phyloP scores from a whole-genome alignment of 352 stramenopile species.

The Globisporangium spiculum region DNA sequence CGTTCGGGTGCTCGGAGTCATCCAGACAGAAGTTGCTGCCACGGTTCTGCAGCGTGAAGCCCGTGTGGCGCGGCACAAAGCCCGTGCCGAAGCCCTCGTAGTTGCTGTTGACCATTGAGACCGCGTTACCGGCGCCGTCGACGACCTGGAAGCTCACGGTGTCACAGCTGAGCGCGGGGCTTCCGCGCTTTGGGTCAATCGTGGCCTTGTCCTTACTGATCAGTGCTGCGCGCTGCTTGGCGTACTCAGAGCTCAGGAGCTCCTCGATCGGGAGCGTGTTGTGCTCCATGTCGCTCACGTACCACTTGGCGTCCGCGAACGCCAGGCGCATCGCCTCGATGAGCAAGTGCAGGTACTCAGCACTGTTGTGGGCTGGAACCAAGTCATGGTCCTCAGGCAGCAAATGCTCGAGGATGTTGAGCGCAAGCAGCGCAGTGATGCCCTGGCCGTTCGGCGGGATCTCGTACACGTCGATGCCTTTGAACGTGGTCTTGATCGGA shows the following conservation, averaged over 20 bases:
- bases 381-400: conserved; percentile 29
- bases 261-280: conserved; percentile 53
- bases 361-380: conserved; percentile 44
- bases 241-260: conserved; percentile 82
- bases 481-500: conserved; percentile 89
- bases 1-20: conserved; percentile 89
- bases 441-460: conserved; percentile 95
- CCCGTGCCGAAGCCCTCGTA: conserved; percentile 96
- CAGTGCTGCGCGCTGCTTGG: conserved; percentile 42
- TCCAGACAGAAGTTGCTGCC: conserved; percentile 93
- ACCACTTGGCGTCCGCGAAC: conserved; percentile 91
- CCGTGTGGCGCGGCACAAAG: conserved; percentile 91
- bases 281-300: conserved; percentile 78
- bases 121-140: conserved; percentile 92
- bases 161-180: conserved; percentile 70
- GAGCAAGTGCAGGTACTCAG: conserved; percentile 85
- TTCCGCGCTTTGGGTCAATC: conserved; percentile 57
- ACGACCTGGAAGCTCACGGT: conserved; percentile 97
- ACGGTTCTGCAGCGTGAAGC: conserved; percentile 97
- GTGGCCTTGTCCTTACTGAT: conserved; percentile 41
- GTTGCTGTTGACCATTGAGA: conserved; percentile 98
- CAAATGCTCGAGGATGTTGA: conserved; percentile 89
- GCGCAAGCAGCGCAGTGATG: conserved; percentile 93
- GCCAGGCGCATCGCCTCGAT: conserved; percentile 93
- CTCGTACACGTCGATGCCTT: conserved; percentile 89